phyloP scores from a whole-genome alignment of 1,284 basidiomycete genomes.

The Phenoliferia sp. region DNA sequence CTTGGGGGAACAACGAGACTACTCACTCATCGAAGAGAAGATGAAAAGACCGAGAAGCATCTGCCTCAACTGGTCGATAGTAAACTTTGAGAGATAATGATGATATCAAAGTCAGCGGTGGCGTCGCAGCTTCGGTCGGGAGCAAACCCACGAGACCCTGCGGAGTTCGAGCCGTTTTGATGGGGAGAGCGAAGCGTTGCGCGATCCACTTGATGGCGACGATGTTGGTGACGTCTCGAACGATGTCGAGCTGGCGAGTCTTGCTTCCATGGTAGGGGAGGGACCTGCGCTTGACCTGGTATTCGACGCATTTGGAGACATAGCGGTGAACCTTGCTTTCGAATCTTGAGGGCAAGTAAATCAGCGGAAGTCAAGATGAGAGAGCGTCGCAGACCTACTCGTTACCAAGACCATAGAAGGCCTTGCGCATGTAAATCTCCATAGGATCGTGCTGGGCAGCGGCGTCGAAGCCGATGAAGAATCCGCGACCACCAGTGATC shows the following conservation, averaged over 20 bases:
- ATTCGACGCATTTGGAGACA: background rate
- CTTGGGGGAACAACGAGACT: no score
- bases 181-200: constrained; percentile 46
- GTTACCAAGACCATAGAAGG: background rate
- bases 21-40: constrained; percentile 8
- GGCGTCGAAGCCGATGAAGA: constrained; percentile 12
- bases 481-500: background rate
- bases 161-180: constrained; percentile 56
- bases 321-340: background rate
- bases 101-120: background rate
- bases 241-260: constrained; percentile 56
- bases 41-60: constrained; percentile 59
- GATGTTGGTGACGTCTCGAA: constrained; percentile 53
- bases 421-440: no score
- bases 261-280: background rate
- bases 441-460: no score
- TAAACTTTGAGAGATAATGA: background rate
- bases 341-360: background rate
- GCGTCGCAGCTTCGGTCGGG: background rate
- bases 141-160: constrained; percentile 58
- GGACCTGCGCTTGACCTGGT: background rate
- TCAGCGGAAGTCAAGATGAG: background rate
- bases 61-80: constrained; percentile 39
- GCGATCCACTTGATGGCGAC: constrained; percentile 46
- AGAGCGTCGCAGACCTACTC: background rate